Conservation (phyloP, 495 filamentous ascomycete species). For the Usnea hakonensis region DNA sequence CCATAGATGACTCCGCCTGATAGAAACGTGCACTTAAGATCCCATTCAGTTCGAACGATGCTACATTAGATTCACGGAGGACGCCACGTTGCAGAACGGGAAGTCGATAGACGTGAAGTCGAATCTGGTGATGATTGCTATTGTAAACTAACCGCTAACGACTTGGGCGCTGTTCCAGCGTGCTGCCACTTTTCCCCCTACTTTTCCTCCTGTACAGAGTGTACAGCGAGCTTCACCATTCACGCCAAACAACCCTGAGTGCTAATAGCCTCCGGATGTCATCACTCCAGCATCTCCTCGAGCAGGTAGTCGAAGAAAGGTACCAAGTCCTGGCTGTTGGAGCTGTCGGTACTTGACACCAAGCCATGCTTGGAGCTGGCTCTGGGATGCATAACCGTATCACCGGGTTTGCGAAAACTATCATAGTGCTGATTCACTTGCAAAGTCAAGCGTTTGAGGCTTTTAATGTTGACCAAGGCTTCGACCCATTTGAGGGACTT, state of each 20-base stretch:
- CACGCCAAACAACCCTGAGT: not conserved
- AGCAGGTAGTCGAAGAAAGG: not conserved
- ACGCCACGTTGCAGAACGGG: no score
- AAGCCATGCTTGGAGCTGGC: not conserved
- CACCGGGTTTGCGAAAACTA: no score
- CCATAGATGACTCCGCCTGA: no score
- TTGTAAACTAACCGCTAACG: no score
- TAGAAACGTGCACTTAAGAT: no score
- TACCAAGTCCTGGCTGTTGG: not conserved
- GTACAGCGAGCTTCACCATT: not conserved
- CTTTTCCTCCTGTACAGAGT: no score
- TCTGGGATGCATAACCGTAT: not conserved
- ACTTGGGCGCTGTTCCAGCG: not conserved
- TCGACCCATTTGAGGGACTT: not conserved
- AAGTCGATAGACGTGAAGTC: no score
- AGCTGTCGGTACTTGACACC: not conserved
- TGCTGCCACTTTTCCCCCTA: not conserved
- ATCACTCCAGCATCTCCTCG: not conserved
- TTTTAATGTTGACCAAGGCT: not conserved
- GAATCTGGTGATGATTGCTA: no score
- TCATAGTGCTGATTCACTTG: not conserved
- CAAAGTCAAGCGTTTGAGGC: not conserved
- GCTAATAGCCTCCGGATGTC: not conserved
- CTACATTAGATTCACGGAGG: no score
- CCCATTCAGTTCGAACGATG: no score